These are phyloP conservation scores for Rutstroemia sp. DNA, from an alignment of 2,329 filamentous ascomycete species.

Conservation along the genomic window DNA sequence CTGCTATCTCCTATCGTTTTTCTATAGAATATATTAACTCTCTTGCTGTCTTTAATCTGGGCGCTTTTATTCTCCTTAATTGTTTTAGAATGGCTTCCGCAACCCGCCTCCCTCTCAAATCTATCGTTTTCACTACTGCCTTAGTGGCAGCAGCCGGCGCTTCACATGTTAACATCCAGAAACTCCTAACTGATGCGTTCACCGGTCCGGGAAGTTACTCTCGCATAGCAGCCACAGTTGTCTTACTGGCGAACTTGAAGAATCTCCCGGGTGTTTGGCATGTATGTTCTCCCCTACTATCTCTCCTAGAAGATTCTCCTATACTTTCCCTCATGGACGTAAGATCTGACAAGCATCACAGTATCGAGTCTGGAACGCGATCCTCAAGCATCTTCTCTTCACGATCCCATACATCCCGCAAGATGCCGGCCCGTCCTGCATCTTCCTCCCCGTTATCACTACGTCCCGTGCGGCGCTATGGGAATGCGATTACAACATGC, in stretches of 20 bases:
- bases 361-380: constrained; percentile 40
- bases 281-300: constrained; percentile 33
- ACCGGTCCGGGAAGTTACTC: constrained; percentile 28
- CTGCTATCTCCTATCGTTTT: neutral
- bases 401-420: constrained; percentile 32
- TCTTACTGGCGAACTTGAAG: constrained; percentile 48
- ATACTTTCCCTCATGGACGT: neutral
- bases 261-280: constrained; percentile 53
- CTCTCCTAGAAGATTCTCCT: neutral
- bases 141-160: constrained; percentile 16
- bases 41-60: neutral
- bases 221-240: constrained; percentile 27
- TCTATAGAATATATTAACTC: neutral
- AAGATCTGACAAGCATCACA: constrained; percentile 17
- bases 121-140: constrained; percentile 19
- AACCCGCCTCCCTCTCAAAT: constrained; percentile 24
- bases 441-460: constrained; percentile 57
- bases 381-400: constrained; percentile 37
- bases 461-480: constrained; percentile 49
- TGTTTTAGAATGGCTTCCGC: constrained; percentile 26
- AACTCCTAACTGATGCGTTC: constrained; percentile 17
- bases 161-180: constrained; percentile 19
- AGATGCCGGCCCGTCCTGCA: constrained; percentile 26
- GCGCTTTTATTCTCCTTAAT: neutral
- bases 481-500: constrained; percentile 67